These are phyloP conservation scores for Metschnikowia noctiluminum DNA, from an alignment of 805 yeast genomes.

Conservation along the genomic window DNA sequence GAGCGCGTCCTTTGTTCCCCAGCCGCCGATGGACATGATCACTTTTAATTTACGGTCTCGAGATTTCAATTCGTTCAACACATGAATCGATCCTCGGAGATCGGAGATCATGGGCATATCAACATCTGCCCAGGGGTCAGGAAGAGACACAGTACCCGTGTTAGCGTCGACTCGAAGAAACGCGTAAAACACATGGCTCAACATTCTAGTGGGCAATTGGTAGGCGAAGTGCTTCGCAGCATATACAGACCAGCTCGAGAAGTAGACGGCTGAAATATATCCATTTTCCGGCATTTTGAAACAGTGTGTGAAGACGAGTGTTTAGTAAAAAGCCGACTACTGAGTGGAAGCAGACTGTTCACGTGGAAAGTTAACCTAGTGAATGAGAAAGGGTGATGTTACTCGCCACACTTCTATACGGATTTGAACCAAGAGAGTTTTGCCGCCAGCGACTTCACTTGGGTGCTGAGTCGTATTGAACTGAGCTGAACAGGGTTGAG, in stretches of 20 bases:
- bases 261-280: constrained; percentile 36
- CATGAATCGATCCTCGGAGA: constrained; percentile 10
- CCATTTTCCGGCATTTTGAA: not conserved
- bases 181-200: constrained; percentile 76
- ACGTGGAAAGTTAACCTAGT: too few species aligned
- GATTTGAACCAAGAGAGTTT: too few species aligned
- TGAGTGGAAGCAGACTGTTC: too few species aligned
- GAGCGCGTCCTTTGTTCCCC: constrained; percentile 49
- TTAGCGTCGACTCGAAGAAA: constrained; percentile 58
- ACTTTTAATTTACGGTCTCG: constrained; percentile 44
- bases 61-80: constrained; percentile 45
- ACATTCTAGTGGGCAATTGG: constrained; percentile 53
- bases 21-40: constrained; percentile 82
- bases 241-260: constrained; percentile 46
- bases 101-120: constrained; percentile 42
- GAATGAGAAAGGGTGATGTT: too few species aligned
- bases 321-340: too few species aligned
- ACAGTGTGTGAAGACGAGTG: not conserved
- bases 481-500: too few species aligned
- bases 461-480: too few species aligned
- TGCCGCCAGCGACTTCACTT: too few species aligned
- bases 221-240: constrained; percentile 48
- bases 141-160: constrained; percentile 51
- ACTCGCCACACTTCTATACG: too few species aligned
- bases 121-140: constrained; percentile 68